Evolutionary conservation across 306 rosid genomes (phyloP).

Genomic region (Vigna radiata): DNA sequence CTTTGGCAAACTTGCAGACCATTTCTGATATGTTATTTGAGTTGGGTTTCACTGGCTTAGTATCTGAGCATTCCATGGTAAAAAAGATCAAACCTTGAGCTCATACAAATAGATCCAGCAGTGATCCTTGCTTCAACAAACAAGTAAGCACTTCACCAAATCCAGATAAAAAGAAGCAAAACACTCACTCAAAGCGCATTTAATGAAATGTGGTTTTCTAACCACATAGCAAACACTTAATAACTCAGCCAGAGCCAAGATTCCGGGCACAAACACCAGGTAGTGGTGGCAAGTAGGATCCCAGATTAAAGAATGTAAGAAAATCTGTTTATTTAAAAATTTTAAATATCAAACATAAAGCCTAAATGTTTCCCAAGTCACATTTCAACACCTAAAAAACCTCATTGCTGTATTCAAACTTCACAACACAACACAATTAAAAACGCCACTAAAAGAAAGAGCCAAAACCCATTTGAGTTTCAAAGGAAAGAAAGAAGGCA

Average conservation of each 20-base stretch:
- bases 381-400: slow-evolving; percentile 20
- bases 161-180: not conserved
- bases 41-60: slow-evolving; percentile 64
- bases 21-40: slow-evolving; percentile 77
- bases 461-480: slow-evolving; percentile 8
- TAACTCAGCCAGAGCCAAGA: slow-evolving; percentile 44
- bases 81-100: slow-evolving; percentile 43
- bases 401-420: slow-evolving; percentile 14
- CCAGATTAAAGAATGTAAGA: not conserved
- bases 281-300: slow-evolving; percentile 48
- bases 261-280: slow-evolving; percentile 44
- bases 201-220: slow-evolving; percentile 25
- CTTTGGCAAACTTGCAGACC: slow-evolving; percentile 71
- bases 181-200: slow-evolving; percentile 17
- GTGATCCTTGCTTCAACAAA: slow-evolving; percentile 36
- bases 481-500: slow-evolving; percentile 16
- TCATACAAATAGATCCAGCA: slow-evolving; percentile 45
- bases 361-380: slow-evolving; percentile 6
- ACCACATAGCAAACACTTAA: slow-evolving; percentile 39
- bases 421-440: not conserved
- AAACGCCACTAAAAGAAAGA: not conserved
- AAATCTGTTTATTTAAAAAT: not conserved
- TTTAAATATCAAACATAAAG: not conserved
- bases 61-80: slow-evolving; percentile 58
- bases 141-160: slow-evolving; percentile 34